Base-by-base conservation (phyloP, 176 grass and related monocot species). In the Eleusine indica region DNA sequence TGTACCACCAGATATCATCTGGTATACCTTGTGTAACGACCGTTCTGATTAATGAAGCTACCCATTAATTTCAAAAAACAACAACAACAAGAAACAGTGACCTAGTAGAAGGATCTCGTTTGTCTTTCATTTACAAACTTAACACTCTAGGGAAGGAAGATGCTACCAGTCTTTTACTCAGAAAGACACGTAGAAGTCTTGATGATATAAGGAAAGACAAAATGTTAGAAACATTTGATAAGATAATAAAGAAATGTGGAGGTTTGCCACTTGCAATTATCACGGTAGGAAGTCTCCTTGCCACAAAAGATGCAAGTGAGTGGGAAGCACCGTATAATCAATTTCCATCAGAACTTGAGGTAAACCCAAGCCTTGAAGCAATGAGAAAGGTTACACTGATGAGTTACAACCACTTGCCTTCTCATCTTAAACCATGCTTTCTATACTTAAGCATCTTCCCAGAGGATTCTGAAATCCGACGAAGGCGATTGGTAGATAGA, bases 371-470 rank as follows among this genome's bases (percentile, higher is more conserved):
- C 38, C 49, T 84, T 15, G 63, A 77, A 60, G 65, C 74, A 11
- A 11, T 62, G 4, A 70, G 39, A 39, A n/a, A 0, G 10, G 40
- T 77, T 6, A 51, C 77, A 13, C 5, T 3, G 2, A 64, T 77
- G 1, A 77, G 73, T 16, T 77, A 77, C 51, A 60, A 62, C 7
- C 17, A 85, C 4, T 3, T 85, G 25, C 74, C 83, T 7, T 78
- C 25, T 18, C 28, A 62, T 39, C 51, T 85, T 2, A 85, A 85
- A 6, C 18, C 83, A 25, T 78, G 74, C 11, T 77, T 85, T 77
- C 12, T 85, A 5, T 19, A 85, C 64, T 39, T 78, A 7, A 70
- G 74, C n/a, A 35, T 78, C 17, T 85, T 85, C 46, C 83, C 74
- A 0, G 74, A 78, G 58, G 83, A 85, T 62, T 70, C 70, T 62